A percentile compares a stretch with the other conserved stretches of the same genome.
phyloP scores from a whole-genome alignment of 164 flowering plant genomes.

The Vitis rotundifolia region DNA sequence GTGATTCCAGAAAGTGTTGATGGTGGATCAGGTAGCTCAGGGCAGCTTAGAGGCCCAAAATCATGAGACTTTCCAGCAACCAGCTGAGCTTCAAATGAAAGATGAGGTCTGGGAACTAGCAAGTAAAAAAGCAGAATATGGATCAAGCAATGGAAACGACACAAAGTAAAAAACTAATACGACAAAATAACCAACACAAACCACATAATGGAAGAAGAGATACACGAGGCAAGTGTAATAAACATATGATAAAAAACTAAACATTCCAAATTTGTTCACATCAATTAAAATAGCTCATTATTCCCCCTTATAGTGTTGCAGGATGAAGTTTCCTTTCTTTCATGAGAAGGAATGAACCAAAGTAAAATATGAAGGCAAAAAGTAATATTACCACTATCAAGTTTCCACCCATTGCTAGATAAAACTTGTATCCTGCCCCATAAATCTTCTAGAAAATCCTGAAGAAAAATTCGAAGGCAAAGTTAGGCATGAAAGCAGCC shows the following conservation, averaged over 20 bases:
- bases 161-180: not conserved
- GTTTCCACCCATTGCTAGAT: slow-evolving; percentile 82
- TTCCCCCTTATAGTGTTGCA: no score
- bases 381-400: slow-evolving; percentile 72
- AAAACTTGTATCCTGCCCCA: slow-evolving; percentile 77
- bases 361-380: not conserved
- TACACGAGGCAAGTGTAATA: not conserved
- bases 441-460: slow-evolving; percentile 96
- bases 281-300: not conserved
- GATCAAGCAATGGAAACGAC: not conserved
- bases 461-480: slow-evolving; percentile 10
- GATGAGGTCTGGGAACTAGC: slow-evolving; percentile 90
- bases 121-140: slow-evolving; percentile 4
- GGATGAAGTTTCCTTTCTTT: no score
- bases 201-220: not conserved
- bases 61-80: slow-evolving; percentile 88
- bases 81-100: slow-evolving; percentile 93
- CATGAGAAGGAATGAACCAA: no score
- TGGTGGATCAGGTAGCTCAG: slow-evolving; percentile 64
- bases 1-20: slow-evolving; percentile 41
- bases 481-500: not conserved
- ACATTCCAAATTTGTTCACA: not conserved
- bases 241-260: not conserved
- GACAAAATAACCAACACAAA: not conserved
- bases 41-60: slow-evolving; percentile 75